Evolutionary conservation across 176 grass and related monocot genomes (phyloP).

Genomic region (Aechmea fasciata): DNA sequence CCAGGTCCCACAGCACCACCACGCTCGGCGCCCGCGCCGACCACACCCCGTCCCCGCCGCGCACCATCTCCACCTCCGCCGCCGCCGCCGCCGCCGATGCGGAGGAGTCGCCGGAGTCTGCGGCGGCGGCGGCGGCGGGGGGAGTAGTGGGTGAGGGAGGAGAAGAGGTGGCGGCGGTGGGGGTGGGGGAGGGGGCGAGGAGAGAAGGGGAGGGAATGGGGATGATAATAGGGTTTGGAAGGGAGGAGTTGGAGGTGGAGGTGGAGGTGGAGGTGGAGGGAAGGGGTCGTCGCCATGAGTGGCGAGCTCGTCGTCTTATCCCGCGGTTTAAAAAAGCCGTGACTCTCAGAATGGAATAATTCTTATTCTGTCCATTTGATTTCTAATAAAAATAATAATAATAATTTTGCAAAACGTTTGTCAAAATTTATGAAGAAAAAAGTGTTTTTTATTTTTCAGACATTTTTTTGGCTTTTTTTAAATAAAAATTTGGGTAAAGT

Average conservation of each 20-base stretch:
- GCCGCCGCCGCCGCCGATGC: not conserved
- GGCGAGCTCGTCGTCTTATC: too few species aligned
- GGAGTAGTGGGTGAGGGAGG: slow-evolving; percentile 8
- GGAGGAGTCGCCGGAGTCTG: not conserved
- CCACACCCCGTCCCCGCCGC: slow-evolving; percentile 31
- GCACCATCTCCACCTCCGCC: slow-evolving; percentile 49
- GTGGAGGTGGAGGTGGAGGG: slow-evolving; percentile 1
- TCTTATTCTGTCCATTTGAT: too few species aligned
- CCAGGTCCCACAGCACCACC: slow-evolving; percentile 86
- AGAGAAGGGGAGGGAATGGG: slow-evolving; percentile 25
- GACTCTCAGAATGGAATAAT: too few species aligned
- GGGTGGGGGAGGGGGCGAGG: slow-evolving; percentile 1
- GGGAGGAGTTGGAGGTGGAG: slow-evolving; percentile 13
- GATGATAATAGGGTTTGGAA: slow-evolving; percentile 13
- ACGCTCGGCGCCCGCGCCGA: slow-evolving; percentile 44
- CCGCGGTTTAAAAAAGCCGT: too few species aligned
- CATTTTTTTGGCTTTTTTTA: too few species aligned
- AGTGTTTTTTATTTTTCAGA: too few species aligned
- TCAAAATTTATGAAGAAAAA: too few species aligned
- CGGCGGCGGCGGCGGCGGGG: slow-evolving; percentile 14
- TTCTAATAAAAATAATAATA: too few species aligned
- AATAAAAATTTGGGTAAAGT: too few species aligned
- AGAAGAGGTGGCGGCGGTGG: not conserved
- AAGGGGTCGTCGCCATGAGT: too few species aligned
- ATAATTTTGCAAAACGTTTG: too few species aligned